Conservation (phyloP, 2,329 filamentous ascomycete species). For the Colletotrichum sp. region DNA sequence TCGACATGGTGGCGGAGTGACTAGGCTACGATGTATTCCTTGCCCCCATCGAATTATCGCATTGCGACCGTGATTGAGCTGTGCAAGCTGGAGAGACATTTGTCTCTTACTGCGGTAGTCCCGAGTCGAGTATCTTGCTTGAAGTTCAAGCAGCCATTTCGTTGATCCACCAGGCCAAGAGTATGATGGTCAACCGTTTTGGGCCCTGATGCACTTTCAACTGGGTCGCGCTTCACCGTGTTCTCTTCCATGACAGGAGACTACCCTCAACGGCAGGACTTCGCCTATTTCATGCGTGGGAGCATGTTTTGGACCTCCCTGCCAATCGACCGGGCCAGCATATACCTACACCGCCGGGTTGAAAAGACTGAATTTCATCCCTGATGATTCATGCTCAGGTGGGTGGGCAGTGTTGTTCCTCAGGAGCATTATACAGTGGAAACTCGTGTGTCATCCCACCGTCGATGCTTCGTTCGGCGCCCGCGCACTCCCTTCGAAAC, state of each 20-base stretch:
- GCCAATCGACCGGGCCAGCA: neutral
- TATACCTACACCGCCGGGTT: neutral
- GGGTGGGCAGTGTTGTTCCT: neutral
- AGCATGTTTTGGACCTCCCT: neutral
- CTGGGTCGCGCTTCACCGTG: neutral
- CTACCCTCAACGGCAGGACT: neutral
- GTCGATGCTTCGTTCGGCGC: neutral
- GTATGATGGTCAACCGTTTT: neutral
- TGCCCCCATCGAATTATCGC: neutral
- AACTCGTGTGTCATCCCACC: neutral
- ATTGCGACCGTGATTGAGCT: neutral
- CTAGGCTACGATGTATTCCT: neutral
- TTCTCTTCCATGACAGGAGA: neutral
- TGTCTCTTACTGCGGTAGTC: neutral
- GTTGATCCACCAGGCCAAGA: neutral
- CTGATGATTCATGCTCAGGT: neutral
- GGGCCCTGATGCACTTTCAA: neutral
- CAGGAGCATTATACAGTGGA: neutral
- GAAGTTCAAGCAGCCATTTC: neutral
- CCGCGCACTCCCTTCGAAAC: neutral
- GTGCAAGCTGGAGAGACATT: neutral
- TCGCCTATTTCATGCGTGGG: neutral
- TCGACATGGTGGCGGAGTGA: neutral
- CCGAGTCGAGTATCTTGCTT: neutral
- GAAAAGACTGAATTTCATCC: neutral